phyloP scores from a whole-genome alignment of 2,329 filamentous ascomycete genomes.

The Aspergillus viridinutans region DNA sequence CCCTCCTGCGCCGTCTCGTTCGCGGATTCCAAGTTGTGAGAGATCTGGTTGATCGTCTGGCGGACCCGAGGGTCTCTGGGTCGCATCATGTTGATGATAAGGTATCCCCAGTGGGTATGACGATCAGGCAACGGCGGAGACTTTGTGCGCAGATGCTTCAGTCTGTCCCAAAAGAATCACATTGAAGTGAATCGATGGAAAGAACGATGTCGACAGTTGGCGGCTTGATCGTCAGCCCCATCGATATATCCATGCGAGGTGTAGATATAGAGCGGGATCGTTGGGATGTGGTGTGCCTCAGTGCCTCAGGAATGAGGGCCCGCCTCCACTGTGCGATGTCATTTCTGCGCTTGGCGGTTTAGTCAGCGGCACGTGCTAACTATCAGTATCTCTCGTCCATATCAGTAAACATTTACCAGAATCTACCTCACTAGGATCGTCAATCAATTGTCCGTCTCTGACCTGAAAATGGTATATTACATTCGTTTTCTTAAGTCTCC shows the following conservation, averaged over 20 bases:
- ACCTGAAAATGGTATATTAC: constrained; percentile 51
- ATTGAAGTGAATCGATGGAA: constrained; percentile 4
- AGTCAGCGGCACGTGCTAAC: constrained; percentile 24
- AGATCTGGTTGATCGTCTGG: constrained; percentile 89
- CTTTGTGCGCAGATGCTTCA: constrained; percentile 9
- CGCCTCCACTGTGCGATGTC: constrained; percentile 19
- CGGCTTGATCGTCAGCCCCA: background rate
- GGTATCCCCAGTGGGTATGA: constrained; percentile 16
- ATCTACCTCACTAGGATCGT: background rate
- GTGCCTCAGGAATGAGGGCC: constrained; percentile 13
- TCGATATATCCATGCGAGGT: background rate
- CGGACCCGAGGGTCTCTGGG: constrained; percentile 78
- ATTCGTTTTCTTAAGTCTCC: constrained; percentile 66
- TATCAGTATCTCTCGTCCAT: background rate
- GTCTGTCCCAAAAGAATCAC: constrained; percentile 10
- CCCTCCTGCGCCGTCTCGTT: constrained; percentile 89
- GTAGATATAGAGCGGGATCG: background rate
- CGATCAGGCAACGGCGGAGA: constrained; percentile 25
- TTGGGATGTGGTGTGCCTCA: background rate
- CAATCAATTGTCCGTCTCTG: background rate
- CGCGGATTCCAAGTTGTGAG: constrained; percentile 82
- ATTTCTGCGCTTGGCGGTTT: constrained; percentile 14
- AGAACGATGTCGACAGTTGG: background rate
- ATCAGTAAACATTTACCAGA: background rate
- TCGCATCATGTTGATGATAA: constrained; percentile 50